phyloP scores from a whole-genome alignment of 2,329 filamentous ascomycete species.

The Apiospora pterosperma region DNA sequence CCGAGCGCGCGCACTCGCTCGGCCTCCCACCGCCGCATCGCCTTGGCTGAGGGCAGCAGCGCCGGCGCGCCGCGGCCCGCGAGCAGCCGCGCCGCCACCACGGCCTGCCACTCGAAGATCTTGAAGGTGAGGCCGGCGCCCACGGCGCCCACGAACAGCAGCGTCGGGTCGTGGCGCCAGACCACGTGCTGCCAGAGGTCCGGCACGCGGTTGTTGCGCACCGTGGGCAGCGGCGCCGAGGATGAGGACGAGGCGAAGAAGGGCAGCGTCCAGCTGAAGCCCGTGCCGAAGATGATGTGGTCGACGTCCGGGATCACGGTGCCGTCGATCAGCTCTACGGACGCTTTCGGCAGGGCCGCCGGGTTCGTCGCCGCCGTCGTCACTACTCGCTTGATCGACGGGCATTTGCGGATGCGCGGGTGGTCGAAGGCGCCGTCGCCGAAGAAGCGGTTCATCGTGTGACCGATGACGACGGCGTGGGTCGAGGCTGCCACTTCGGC shows the following conservation, averaged over 20 bases:
- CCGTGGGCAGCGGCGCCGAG: constrained; percentile 37
- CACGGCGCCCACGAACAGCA: constrained; percentile 58
- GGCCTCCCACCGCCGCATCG: constrained; percentile 54
- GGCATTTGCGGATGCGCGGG: constrained; percentile 16
- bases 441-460: constrained; percentile 24
- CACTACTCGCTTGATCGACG: constrained; percentile 45
- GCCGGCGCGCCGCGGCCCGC: constrained; percentile 52
- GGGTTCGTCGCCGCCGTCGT: constrained; percentile 12
- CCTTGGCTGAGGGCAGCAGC: constrained; percentile 25
- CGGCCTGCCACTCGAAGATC: constrained; percentile 67
- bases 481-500: constrained; percentile 16
- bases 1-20: constrained; percentile 51
- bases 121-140: constrained; percentile 61
- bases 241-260: constrained; percentile 38
- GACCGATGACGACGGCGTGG: constrained; percentile 21
- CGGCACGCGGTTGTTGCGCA: constrained; percentile 53
- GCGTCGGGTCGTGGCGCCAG: constrained; percentile 48
- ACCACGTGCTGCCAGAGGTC: constrained; percentile 58
- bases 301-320: constrained; percentile 51
- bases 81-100: constrained; percentile 56
- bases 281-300: constrained; percentile 63
- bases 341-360: constrained; percentile 10
- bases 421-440: constrained; percentile 23
- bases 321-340: constrained; percentile 56
- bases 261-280: constrained; percentile 61